A percentile compares a stretch with the other conserved stretches of the same genome.
Evolutionary conservation across 345 rosid genomes (phyloP).

Genomic region (Cardamine resedifolia): DNA sequence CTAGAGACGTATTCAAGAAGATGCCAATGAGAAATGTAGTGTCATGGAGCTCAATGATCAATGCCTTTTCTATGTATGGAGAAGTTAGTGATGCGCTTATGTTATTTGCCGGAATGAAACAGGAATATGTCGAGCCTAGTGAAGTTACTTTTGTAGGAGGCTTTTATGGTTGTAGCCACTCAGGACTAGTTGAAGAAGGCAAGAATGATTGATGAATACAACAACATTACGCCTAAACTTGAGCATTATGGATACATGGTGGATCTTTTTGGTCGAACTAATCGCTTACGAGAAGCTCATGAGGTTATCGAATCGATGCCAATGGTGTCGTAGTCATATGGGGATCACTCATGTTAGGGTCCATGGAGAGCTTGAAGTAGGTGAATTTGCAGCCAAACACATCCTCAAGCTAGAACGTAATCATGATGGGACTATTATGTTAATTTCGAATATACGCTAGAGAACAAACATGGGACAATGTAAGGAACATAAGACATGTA

Average conservation of each 20-base stretch:
- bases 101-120: constrained; percentile 45
- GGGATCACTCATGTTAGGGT: constrained; percentile 61
- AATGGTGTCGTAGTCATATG: constrained; percentile 54
- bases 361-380: constrained; percentile 53
- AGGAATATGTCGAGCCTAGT: constrained; percentile 45
- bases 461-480: constrained; percentile 60
- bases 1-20: constrained; percentile 46
- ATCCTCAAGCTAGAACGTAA: constrained; percentile 55
- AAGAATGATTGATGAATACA: constrained; percentile 44
- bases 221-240: constrained; percentile 44
- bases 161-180: constrained; percentile 61
- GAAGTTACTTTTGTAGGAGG: constrained; percentile 48
- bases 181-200: constrained; percentile 62
- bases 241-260: constrained; percentile 71
- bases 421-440: too few species aligned
- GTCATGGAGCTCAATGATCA: constrained; percentile 60
- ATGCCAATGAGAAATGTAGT: constrained; percentile 46
- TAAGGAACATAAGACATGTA: constrained; percentile 50
- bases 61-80: constrained; percentile 58
- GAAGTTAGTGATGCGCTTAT: constrained; percentile 45
- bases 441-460: constrained; percentile 63
- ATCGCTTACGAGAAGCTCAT: constrained; percentile 48
- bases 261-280: constrained; percentile 57
- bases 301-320: constrained; percentile 54
- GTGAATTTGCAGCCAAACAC: constrained; percentile 53